Conservation (phyloP, 2,329 filamentous ascomycete species). For the Atkinsonella hypoxylon region DNA sequence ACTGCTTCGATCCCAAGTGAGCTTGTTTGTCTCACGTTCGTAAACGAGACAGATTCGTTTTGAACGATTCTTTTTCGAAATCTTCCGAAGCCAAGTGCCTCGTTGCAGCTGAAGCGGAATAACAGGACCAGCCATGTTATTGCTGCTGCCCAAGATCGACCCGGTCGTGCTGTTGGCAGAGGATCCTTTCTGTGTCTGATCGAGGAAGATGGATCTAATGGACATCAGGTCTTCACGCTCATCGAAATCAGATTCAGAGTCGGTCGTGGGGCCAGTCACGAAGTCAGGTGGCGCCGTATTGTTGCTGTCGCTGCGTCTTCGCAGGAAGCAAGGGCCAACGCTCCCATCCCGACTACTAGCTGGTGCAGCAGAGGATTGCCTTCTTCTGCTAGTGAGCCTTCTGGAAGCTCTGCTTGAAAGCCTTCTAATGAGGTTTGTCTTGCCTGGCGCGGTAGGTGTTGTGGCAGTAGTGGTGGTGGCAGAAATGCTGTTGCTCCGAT, state of each 20-base stretch:
- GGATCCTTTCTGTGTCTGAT: slow-evolving; percentile 33
- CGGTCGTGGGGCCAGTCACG: slow-evolving; percentile 24
- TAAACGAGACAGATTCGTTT: slow-evolving; percentile 63
- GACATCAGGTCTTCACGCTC: slow-evolving; percentile 32
- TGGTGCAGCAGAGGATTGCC: slow-evolving; percentile 66
- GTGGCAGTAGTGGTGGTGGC: background rate
- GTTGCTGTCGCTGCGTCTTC: slow-evolving; percentile 82
- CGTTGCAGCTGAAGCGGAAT: slow-evolving; percentile 66
- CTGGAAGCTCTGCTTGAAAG: slow-evolving; percentile 71
- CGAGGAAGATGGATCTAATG: slow-evolving; percentile 27
- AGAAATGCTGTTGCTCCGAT: slow-evolving; percentile 10
- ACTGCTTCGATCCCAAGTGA: slow-evolving; percentile 73
- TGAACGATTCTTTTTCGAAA: slow-evolving; percentile 68
- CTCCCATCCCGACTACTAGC: slow-evolving; percentile 76
- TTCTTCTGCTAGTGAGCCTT: slow-evolving; percentile 51
- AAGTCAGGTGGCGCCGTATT: slow-evolving; percentile 49
- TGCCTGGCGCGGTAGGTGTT: slow-evolving; percentile 12
- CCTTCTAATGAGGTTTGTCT: slow-evolving; percentile 58
- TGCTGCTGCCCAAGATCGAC: slow-evolving; percentile 32
- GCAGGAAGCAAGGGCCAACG: slow-evolving; percentile 77
- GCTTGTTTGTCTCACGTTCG: slow-evolving; percentile 72
- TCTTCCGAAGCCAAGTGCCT: slow-evolving; percentile 68
- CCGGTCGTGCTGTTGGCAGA: slow-evolving; percentile 35
- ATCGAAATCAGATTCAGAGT: slow-evolving; percentile 47
- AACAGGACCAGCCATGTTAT: slow-evolving; percentile 51